phyloP scores from a whole-genome alignment of 2,329 filamentous ascomycete genomes.

The Aspergillus flavus region DNA sequence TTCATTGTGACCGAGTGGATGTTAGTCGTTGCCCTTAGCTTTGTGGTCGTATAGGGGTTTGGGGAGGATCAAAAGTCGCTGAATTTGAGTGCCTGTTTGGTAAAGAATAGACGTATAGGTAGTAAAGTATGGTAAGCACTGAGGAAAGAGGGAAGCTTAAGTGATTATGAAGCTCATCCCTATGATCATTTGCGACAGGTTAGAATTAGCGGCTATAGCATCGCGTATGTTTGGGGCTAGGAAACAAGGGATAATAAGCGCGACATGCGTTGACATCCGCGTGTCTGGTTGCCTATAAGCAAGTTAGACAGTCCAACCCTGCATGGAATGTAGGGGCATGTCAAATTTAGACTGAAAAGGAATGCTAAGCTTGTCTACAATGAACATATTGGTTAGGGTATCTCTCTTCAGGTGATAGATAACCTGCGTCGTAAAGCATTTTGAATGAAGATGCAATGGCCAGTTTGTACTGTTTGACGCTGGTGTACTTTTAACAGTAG shows the following conservation, averaged over 20 bases:
- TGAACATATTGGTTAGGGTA: background rate
- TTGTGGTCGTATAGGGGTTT: background rate
- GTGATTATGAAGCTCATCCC: background rate
- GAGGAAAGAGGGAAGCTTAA: background rate
- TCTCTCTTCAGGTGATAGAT: background rate
- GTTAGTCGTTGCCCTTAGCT: background rate
- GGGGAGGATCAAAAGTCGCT: background rate
- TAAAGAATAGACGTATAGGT: background rate
- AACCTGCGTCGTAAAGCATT: too few species aligned
- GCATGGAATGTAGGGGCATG: background rate
- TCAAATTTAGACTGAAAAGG: background rate
- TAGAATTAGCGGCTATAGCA: background rate
- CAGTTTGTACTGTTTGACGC: background rate
- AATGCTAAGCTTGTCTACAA: background rate
- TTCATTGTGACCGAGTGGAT: constrained; percentile 3
- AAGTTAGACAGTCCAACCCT: background rate
- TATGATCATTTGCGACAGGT: background rate
- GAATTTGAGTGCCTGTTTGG: background rate
- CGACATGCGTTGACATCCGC: background rate
- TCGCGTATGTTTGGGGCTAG: background rate
- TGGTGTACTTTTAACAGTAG: background rate
- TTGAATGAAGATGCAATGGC: background rate
- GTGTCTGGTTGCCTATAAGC: background rate
- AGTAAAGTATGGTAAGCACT: background rate
- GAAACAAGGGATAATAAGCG: background rate